Base-by-base conservation (phyloP, 495 filamentous ascomycete genomes). In the Schizothecium vesticola region DNA sequence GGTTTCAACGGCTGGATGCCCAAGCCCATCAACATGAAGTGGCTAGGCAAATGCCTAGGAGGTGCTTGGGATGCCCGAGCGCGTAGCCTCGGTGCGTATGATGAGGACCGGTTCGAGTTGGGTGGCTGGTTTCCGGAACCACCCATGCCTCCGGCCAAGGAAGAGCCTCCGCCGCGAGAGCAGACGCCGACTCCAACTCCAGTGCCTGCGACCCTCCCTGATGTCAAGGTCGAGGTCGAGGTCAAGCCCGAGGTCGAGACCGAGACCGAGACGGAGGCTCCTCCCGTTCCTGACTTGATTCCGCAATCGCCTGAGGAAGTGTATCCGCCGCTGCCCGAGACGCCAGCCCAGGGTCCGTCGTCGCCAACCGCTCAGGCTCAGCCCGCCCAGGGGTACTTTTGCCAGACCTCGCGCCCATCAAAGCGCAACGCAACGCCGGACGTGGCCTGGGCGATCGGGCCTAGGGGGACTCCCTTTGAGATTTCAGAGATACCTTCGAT, bases 1-100 rank as follows among this genome's bases (percentile, higher is more conserved):
- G 72, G 70, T 0, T 74, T 94, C 68, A 92, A 94, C 70, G 92
- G 90, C 58, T 94, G 91, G 90, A 90, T 94, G 72, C 71, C 86
- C 74, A 90, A 89, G 73, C 88, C 84, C 0, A 83, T 91, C 69
- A 82, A 90, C 66, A 90, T 91, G 73, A 82, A 84, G 62, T 51
- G 63, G n/a, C 29, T 74, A 5, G 64, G 25, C 1, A 62, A 60
- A 0, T 74, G 66, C 55, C 60, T 74, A 0, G 68, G 61, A 1
- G 72, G 70, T 8, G 70, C 70, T 1, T 28, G 72, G 23, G 70
- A 74, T 16, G 16, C 29, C 1, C 26, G 33, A 8, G 36, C 72
- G 12, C 63, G 67, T 7, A 59, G 22, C 21, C 56, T 25, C 5
- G 68, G 70, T 2, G 21, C 56, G n/a, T 74, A 74, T 33, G 63